Percentiles rank a stretch among this genome's conserved stretches.
Conservation (phyloP, 495 filamentous ascomycete genomes). For the Penicillium robsamsonii region DNA sequence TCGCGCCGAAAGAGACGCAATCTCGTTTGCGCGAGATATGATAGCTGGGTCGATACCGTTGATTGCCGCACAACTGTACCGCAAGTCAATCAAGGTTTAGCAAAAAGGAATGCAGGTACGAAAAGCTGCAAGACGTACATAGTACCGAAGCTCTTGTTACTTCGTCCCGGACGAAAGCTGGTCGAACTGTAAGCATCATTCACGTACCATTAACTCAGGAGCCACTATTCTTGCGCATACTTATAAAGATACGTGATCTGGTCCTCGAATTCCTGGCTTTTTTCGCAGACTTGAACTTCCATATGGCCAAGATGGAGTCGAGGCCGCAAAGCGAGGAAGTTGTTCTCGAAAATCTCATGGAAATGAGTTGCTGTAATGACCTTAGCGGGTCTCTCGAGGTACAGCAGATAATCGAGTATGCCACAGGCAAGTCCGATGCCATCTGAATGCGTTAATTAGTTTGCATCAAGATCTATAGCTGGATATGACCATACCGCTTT, state of each 20-base stretch:
- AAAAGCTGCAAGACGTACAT: conserved; percentile 37
- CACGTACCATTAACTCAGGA: not conserved
- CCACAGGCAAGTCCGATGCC: conserved; percentile 85
- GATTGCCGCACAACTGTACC: conserved; percentile 70
- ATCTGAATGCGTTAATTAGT: conserved; percentile 43
- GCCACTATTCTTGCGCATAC: conserved; percentile 32
- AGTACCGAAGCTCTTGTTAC: conserved; percentile 80
- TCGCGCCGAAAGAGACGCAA: conserved; percentile 64
- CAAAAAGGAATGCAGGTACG: not conserved
- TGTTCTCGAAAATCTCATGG: conserved; percentile 85
- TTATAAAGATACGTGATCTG: conserved; percentile 90
- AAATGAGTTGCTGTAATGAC: conserved; percentile 90
- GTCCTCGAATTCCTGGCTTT: conserved; percentile 58
- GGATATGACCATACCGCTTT: conserved; percentile 44
- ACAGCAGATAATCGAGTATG: conserved; percentile 73
- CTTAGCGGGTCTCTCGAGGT: conserved; percentile 63
- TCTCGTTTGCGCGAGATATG: conserved; percentile 71
- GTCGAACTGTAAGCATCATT: conserved; percentile 18
- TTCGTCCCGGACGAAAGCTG: conserved; percentile 62
- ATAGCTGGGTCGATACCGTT: conserved; percentile 75
- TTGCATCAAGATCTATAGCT: not conserved
- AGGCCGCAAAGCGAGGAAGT: conserved; percentile 58
- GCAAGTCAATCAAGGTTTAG: not conserved
- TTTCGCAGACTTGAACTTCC: conserved; percentile 72
- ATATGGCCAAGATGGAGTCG: conserved; percentile 75